Evolutionary conservation across 2,329 filamentous ascomycete species (phyloP), one percentile per base, ranked within the genome.

Genomic region (Aschersonia sp.): DNA sequence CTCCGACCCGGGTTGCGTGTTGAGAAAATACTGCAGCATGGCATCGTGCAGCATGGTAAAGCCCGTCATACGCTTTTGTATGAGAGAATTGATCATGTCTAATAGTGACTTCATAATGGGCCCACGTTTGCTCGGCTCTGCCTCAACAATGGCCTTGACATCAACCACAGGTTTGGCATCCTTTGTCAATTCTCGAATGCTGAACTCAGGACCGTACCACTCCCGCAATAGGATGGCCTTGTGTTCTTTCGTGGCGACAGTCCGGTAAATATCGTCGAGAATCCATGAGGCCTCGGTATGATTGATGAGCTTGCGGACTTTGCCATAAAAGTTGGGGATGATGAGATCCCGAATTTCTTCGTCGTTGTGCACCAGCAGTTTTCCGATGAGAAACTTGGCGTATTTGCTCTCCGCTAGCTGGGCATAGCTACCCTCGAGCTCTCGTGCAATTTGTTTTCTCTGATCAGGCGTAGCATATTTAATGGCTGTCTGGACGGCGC

Each of bases 31-130:
- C 62, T 98, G 90, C 50, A 95, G 72, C 89, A 98, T 95, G 45
- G 92, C 92, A 59, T 97, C 92, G 65, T 98, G 94, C 22, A 98
- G 77, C 76, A 98, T 94, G 2, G 90, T 97, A 67, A 98, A 97
- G 8, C 87, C 90, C 1, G 87, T 94, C 68, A 92, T 82, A 68
- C 92, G 92, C 77, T 98, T 98, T 67, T 98, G 89, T 44, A 97
- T 77, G 41, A 98, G 76, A 52, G 84, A 80, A 66, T 95, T 95
- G 71, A 94, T 92, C 67, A 95, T 77, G 55, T 87, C 84, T 53
- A 83, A 76, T 47, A 97, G 72, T 59, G 85, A 84, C 61, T 83
- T 83, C 81, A 97, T 85, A 54, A 95, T 89, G 1, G 87, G 80
- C 11, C 77, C 79, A 51, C 87, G 79, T 73, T 97, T 97, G 68